phyloP scores from a whole-genome alignment of 441 rosid species.

The Euphorbia celastroides region DNA sequence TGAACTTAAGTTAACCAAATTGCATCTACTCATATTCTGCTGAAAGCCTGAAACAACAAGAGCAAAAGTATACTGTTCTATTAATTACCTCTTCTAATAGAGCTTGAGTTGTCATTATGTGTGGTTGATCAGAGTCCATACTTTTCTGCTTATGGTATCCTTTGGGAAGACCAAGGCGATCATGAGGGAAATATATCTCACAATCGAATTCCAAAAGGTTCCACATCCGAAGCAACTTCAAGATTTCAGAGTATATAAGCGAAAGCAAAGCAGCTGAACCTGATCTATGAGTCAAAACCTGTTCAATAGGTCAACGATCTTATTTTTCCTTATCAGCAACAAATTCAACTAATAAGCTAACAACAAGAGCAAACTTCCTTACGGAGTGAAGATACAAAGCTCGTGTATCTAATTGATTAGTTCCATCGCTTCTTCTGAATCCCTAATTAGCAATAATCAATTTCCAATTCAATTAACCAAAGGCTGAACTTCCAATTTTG shows the following conservation, averaged over 20 bases:
- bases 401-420: constrained; percentile 36
- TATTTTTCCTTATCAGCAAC: not conserved
- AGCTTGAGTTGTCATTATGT: constrained; percentile 46
- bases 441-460: constrained; percentile 31
- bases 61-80: not conserved
- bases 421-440: constrained; percentile 37
- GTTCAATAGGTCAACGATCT: constrained; percentile 20
- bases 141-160: constrained; percentile 58
- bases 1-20: not conserved
- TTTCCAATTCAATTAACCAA: not conserved
- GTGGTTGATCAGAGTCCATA: constrained; percentile 49
- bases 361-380: constrained; percentile 8
- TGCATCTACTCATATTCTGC: not conserved
- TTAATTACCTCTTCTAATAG: constrained; percentile 40
- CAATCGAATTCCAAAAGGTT: constrained; percentile 53
- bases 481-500: not conserved
- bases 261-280: constrained; percentile 60
- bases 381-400: constrained; percentile 61
- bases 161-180: constrained; percentile 45
- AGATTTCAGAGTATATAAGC: constrained; percentile 48
- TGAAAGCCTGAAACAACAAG: not conserved
- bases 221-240: constrained; percentile 41
- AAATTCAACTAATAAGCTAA: not conserved
- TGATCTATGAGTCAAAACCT: constrained; percentile 62
- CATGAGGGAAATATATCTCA: constrained; percentile 54